phyloP scores from a whole-genome alignment of 306 rosid genomes.

The Malus sylvestris region DNA sequence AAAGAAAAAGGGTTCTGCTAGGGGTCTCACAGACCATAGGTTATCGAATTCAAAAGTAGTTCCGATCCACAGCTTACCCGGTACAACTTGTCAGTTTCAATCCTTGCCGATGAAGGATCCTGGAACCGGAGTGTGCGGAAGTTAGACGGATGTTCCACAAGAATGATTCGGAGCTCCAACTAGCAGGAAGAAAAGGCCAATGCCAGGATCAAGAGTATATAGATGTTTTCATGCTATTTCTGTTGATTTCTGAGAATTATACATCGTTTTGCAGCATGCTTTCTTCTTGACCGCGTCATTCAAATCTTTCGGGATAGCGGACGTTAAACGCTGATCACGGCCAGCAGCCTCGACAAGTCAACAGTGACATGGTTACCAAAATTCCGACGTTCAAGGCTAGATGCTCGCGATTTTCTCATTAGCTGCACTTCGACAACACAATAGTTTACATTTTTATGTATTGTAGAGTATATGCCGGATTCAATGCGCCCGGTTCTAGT shows the following conservation, averaged over 20 bases:
- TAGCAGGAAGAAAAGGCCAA: not conserved
- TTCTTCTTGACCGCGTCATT: not conserved
- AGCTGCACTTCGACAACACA: no score
- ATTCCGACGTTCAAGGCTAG: not conserved
- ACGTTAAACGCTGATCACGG: no score
- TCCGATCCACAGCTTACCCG: conserved; percentile 10
- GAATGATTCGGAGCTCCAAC: not conserved
- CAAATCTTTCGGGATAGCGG: not conserved
- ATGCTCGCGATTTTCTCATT: no score
- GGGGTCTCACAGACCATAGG: conserved; percentile 27
- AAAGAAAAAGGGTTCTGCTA: conserved; percentile 26
- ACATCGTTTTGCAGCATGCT: not conserved
- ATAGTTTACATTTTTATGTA: no score
- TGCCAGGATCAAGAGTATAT: not conserved
- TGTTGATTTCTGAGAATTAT: not conserved
- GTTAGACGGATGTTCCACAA: not conserved
- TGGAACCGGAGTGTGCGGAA: not conserved
- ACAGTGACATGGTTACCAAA: not conserved
- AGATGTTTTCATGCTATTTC: not conserved
- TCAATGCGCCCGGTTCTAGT: not conserved
- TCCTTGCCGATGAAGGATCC: conserved; percentile 3
- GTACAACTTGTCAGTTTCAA: conserved; percentile 26
- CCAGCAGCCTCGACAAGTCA: not conserved
- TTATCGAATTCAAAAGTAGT: conserved; percentile 29
- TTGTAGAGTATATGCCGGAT: not conserved